Evolutionary conservation across 805 yeast species (phyloP).

Genomic region (Starmerella etchellsii): DNA sequence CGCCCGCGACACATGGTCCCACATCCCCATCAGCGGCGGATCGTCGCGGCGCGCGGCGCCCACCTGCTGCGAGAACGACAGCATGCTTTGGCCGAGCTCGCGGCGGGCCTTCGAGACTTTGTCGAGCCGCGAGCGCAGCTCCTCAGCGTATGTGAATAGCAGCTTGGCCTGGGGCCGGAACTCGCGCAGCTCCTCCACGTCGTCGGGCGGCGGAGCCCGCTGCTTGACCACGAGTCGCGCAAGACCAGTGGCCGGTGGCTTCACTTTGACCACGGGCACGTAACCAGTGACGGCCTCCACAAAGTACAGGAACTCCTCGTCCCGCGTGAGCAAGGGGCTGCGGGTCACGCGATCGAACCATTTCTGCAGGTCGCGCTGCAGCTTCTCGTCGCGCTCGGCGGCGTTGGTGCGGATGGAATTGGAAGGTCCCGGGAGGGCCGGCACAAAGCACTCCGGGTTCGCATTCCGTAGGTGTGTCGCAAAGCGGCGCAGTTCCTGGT

Average conservation of each 20-base stretch:
- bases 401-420: slow-evolving; percentile 74
- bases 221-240: slow-evolving; percentile 85
- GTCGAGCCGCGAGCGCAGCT: slow-evolving; percentile 44
- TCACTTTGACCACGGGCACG: slow-evolving; percentile 45
- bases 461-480: slow-evolving; percentile 68
- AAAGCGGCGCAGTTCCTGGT: slow-evolving; percentile 60
- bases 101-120: slow-evolving; percentile 37
- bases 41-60: slow-evolving; percentile 1
- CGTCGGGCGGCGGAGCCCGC: slow-evolving; percentile 83
- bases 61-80: slow-evolving; percentile 16
- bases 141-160: slow-evolving; percentile 46
- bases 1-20: slow-evolving; percentile 65
- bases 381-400: slow-evolving; percentile 58
- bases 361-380: slow-evolving; percentile 51
- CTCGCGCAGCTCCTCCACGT: slow-evolving; percentile 61
- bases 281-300: slow-evolving; percentile 64
- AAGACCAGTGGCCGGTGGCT: slow-evolving; percentile 69
- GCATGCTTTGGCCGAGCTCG: slow-evolving; percentile 43
- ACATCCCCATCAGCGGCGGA: slow-evolving; percentile 30
- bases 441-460: slow-evolving; percentile 85
- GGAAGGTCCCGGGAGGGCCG: slow-evolving; percentile 63
- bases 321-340: slow-evolving; percentile 71
- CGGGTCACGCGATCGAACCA: slow-evolving; percentile 70
- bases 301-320: slow-evolving; percentile 78
- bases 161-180: slow-evolving; percentile 80